Conservation (phyloP, 805 yeast species). For the Kurtzmaniella cleridarum region DNA sequence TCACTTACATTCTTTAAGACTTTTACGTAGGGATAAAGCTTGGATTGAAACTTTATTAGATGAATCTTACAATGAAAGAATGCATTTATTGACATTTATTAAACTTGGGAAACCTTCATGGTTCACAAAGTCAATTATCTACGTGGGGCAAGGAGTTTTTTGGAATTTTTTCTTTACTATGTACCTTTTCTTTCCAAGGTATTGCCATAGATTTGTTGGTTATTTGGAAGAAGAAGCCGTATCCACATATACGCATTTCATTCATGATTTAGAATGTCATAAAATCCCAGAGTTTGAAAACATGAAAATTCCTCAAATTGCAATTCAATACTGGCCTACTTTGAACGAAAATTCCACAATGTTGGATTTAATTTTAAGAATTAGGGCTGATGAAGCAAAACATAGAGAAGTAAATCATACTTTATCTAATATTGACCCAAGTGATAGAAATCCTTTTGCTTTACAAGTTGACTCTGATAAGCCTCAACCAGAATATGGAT, state of each 20-base stretch:
- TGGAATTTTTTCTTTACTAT: slow-evolving; percentile 58
- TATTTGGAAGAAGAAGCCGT: slow-evolving; percentile 77
- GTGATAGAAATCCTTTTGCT: slow-evolving; percentile 68
- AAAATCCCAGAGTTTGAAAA: slow-evolving; percentile 44
- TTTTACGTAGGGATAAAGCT: slow-evolving; percentile 61
- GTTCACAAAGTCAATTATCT: slow-evolving; percentile 49
- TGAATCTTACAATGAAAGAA: slow-evolving; percentile 74
- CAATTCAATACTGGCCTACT: slow-evolving; percentile 57
- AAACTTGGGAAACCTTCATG: slow-evolving; percentile 58
- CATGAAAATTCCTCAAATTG: slow-evolving; percentile 50
- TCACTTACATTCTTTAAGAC: slow-evolving; percentile 58
- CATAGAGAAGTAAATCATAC: slow-evolving; percentile 80
- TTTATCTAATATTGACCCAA: slow-evolving; percentile 54
- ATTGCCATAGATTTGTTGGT: slow-evolving; percentile 74
- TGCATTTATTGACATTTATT: slow-evolving; percentile 68
- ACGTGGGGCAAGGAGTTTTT: slow-evolving; percentile 66
- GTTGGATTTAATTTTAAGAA: slow-evolving; percentile 52
- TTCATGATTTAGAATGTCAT: slow-evolving; percentile 50
- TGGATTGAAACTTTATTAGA: slow-evolving; percentile 71
- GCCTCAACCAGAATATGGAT: slow-evolving; percentile 36
- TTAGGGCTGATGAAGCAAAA: slow-evolving; percentile 75
- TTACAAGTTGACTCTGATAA: slow-evolving; percentile 32
- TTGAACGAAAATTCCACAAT: slow-evolving; percentile 47
- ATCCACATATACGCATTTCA: slow-evolving; percentile 55
- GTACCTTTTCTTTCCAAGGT: slow-evolving; percentile 54